Base-by-base conservation (phyloP, 2,329 filamentous ascomycete genomes). In the Fusarium sp. region DNA sequence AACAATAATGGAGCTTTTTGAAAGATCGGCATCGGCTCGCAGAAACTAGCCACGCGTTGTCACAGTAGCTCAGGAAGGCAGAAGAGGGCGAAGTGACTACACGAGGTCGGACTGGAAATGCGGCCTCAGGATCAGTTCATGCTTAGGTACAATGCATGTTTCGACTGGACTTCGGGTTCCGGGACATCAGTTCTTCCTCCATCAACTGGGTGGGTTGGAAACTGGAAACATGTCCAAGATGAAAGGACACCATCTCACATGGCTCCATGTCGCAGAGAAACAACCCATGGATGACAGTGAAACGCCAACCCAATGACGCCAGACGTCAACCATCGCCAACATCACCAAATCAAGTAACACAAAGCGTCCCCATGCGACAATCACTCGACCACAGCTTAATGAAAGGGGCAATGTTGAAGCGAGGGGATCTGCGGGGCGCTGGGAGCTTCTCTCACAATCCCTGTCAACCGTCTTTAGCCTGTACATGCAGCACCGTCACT, bases 231-330 rank as follows among this genome's bases (percentile, higher is more conserved):
- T 39, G 4, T 5, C 3, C 37, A 53, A 53, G 15, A 64, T 60
- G 47, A 64, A 46, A 48, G 56, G 36, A 34, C 23, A 23, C 7
- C 44, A 39, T 8, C 30, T 16, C 16, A 40, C 12, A 34, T 23
- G 15, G 18, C 23, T 15, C 39, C 28, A 16, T 31, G 53, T 62
- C 37, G 41, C 58, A 58, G 50, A 54, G 36, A 55, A 23, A 50
- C 3, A 34, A 2, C 34, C 9, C 15, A 13, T 27, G 27, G 36
- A 30, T 28, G 37, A 23, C 8, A 18, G n/a, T 31, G 36, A 53
- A 30, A 53, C 36, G 23, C 36, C 15, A 53, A 52, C 16, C n/a
- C 23, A 53, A 30, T 40, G 15, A 53, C 50, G 11, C 36, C 41
- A 30, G 10, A 2, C 50, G 7, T 8, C 40, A 8, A 9, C 40